Base-by-base conservation (phyloP, 352 stramenopile species). In the Globisporangium paddicum region DNA sequence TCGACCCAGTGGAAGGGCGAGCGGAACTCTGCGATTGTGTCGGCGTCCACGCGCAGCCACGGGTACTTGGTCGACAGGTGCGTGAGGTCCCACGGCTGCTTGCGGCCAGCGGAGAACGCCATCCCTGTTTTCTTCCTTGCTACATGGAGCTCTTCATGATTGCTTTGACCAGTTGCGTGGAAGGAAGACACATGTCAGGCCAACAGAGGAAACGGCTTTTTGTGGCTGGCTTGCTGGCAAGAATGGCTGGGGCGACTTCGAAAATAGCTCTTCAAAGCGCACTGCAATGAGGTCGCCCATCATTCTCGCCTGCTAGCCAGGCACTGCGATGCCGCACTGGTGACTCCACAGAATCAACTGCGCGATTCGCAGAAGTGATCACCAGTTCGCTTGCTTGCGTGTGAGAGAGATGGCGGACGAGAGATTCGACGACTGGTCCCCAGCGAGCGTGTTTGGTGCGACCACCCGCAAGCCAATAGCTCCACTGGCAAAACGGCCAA, bases 41-140 rank as follows among this genome's bases (percentile, higher is more conserved):
- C 62, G 14, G 67, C 64, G 34, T 90, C 82, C 23, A 89, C 73
- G 48, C 75, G 80, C 46, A 92, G 71, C 82, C 82, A 92, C 28
- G 82, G 82, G 64, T 92, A 92, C 67, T 92, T 92, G 50, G 67
- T 45, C 13, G 66, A 64, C 18, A 92, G 47, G 23, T 86, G 69
- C 25, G 66, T 77, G 52, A 87, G 60, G 34, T 92, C 82, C 79
- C 77, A 89, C 6, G 28, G 3, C 28, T 32, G 14, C 18, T 35
- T 41, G 35, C 34, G 34, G 34, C 38, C 38, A 21, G 16, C 14
- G 8, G 47, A 40, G 47, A 53, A 53, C 4, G 47, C 47, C 47
- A 53, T 53, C 47, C 38, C 9, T 11, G 25, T 52, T 4, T 18
- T 14, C 30, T 5, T 23, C 26, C 23, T n/a, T n/a, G n/a, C n/a